Evolutionary conservation across 2,329 filamentous ascomycete genomes (phyloP), one percentile per base, ranked within the genome.

Genomic region (Colletotrichum sp.): DNA sequence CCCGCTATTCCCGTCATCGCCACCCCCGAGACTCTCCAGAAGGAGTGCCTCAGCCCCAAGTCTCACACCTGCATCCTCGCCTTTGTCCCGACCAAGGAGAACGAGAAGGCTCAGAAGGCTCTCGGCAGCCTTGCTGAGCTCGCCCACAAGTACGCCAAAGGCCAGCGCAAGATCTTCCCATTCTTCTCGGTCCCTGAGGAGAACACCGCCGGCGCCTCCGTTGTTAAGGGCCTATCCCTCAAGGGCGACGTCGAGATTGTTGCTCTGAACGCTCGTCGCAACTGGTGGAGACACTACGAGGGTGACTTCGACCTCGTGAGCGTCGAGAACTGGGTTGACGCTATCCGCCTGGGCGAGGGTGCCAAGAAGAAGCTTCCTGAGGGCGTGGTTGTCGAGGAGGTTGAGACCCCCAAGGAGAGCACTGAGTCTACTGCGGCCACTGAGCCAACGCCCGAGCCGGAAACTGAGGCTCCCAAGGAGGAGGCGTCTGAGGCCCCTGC

Each of bases 301-400:
- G 91, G 90, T 4, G 86, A 90, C 58, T 92, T 92, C 60, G 91
- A 90, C 70, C 82, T 88, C 28, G 87, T 90, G 70, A 90, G 89
- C 30, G 87, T 99, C 34, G 95, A 98, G 86, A 87, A 88, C 77
- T 99, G 96, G 95, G 91, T 99, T 75, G 97, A 99, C 81, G 90
- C 91, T n/a, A 95, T 98, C 77, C 93, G 95, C 48, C 90, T 99
- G 88, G 95, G 96, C 68, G 96, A 98, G 82, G 94, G 95, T 4
- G 86, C 90, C 75, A 98, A 96, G 89, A 89, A 92, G 80, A 94
- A 93, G 86, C 83, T 97, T 56, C 94, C 94, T 0, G 89, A 91
- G 74, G 90, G 88, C 3, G 80, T 95, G 58, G 81, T 93, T 36
- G 85, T 87, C 18, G 83, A 85, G 8, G 73, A 75, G 70, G 64